phyloP scores from a whole-genome alignment of 2,329 filamentous ascomycete genomes.

The Alternaria ventricosa region DNA sequence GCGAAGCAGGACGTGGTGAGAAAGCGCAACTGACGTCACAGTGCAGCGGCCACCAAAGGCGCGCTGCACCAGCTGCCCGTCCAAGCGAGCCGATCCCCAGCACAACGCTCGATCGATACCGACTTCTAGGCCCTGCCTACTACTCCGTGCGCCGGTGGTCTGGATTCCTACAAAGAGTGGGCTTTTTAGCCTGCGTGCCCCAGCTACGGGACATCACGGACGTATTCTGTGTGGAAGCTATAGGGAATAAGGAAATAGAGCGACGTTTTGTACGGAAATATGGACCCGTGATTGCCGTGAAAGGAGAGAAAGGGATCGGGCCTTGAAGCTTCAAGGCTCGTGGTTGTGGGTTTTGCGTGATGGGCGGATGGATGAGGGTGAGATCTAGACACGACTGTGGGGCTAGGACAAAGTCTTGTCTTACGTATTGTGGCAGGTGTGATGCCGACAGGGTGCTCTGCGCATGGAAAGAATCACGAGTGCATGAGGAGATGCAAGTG shows the following conservation, averaged over 20 bases:
- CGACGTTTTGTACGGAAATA: neutral
- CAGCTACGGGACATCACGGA: neutral
- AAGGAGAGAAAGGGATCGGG: neutral
- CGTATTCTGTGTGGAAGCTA: neutral
- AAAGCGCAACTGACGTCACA: conserved; percentile 18
- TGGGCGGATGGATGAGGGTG: neutral
- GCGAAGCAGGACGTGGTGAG: neutral
- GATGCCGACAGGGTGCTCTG: neutral
- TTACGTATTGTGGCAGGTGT: conserved; percentile 5
- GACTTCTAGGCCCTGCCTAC: neutral
- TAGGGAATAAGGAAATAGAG: conserved; percentile 4
- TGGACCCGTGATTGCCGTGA: conserved; percentile 2
- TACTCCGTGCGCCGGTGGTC: neutral
- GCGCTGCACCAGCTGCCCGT: conserved; percentile 4
- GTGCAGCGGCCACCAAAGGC: conserved; percentile 18
- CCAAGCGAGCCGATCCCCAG: conserved; percentile 13
- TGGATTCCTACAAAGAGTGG: neutral
- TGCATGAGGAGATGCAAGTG: neutral
- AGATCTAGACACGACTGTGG: conserved; percentile 13
- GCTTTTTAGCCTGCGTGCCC: neutral
- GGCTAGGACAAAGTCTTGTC: conserved; percentile 1
- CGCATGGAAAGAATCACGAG: neutral
- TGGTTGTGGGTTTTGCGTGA: neutral
- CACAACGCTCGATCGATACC: conserved; percentile 16
- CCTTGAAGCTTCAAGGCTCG: neutral